A percentile compares a stretch with the other conserved stretches of the same genome.
These are phyloP conservation scores for Mesembryanthemum crystallinum DNA, from an alignment of 148 eudicot genomes.

Conservation along the genomic window DNA sequence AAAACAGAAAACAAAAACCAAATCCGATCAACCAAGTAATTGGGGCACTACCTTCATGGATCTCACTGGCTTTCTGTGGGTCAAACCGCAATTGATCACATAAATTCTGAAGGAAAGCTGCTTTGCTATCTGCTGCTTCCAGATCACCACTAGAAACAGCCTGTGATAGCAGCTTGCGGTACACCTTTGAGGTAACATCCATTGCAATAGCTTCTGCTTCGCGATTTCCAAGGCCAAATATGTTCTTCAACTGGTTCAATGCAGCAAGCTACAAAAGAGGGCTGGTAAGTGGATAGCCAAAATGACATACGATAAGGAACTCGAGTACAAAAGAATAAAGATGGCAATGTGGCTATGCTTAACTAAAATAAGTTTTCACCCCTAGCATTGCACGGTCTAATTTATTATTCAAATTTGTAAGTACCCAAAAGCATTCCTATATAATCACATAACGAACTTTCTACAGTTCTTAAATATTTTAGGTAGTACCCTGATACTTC, in stretches of 20 bases:
- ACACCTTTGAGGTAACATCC: constrained; percentile 74
- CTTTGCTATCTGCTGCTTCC: constrained; percentile 88
- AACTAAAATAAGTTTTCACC: background rate
- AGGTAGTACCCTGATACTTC: too few species aligned
- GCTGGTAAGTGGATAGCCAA: background rate
- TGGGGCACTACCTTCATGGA: constrained; percentile 65
- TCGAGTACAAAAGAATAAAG: background rate
- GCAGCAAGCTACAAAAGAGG: constrained; percentile 61
- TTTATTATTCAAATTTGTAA: too few species aligned
- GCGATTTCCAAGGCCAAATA: constrained; percentile 89
- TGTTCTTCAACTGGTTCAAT: constrained; percentile 75
- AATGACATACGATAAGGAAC: background rate
- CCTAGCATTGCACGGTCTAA: too few species aligned
- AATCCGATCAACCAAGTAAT: constrained; percentile 5
- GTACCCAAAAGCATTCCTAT: too few species aligned
- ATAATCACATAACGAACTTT: too few species aligned
- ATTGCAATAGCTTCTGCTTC: constrained; percentile 73
- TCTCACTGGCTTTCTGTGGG: constrained; percentile 73
- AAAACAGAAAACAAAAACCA: background rate
- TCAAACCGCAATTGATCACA: constrained; percentile 78
- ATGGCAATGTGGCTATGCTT: background rate
- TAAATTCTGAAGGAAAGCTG: constrained; percentile 73
- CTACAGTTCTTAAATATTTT: too few species aligned
- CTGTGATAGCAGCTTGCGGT: constrained; percentile 70
- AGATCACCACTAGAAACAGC: constrained; percentile 75